Evolutionary conservation across 1,284 basidiomycete species (phyloP).

Genomic region (Athelia sp.): DNA sequence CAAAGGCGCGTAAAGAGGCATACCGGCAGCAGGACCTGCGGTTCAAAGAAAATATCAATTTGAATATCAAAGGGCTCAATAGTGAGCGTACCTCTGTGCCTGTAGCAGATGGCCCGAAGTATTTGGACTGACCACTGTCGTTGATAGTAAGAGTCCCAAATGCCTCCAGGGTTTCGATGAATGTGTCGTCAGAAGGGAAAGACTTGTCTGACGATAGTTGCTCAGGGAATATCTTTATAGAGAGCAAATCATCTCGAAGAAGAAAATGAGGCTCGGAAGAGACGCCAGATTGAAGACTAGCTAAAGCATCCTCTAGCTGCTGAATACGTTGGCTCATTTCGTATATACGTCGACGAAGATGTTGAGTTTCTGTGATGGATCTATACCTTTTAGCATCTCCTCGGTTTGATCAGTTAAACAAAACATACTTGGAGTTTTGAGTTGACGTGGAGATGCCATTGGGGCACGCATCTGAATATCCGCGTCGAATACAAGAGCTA

Average conservation of each 20-base stretch:
- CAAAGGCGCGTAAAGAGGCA: neutral
- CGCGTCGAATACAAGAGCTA: constrained; percentile 38
- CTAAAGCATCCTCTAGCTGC: constrained; percentile 63
- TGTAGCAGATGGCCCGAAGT: constrained; percentile 64
- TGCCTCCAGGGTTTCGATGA: constrained; percentile 34
- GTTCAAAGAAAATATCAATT: neutral
- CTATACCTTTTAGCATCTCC: constrained; percentile 22
- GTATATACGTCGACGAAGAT: constrained; percentile 61
- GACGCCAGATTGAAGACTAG: constrained; percentile 54
- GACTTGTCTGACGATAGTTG: constrained; percentile 18
- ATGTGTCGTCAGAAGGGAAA: constrained; percentile 20
- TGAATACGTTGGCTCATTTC: constrained; percentile 73
- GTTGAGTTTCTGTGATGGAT: constrained; percentile 67
- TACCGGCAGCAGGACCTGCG: constrained; percentile 48
- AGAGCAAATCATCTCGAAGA: constrained; percentile 54
- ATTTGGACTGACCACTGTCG: constrained; percentile 56
- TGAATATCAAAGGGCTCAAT: neutral
- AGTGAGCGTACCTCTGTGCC: constrained; percentile 46
- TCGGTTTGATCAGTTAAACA: neutral
- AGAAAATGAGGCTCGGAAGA: constrained; percentile 62
- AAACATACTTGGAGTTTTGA: constrained; percentile 44
- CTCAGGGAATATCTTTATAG: constrained; percentile 54
- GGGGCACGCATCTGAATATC: constrained; percentile 49
- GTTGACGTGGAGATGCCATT: constrained; percentile 56
- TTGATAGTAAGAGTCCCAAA: constrained; percentile 59